phyloP scores from a whole-genome alignment of 768 basidiomycete species.

The Bullera alba region DNA sequence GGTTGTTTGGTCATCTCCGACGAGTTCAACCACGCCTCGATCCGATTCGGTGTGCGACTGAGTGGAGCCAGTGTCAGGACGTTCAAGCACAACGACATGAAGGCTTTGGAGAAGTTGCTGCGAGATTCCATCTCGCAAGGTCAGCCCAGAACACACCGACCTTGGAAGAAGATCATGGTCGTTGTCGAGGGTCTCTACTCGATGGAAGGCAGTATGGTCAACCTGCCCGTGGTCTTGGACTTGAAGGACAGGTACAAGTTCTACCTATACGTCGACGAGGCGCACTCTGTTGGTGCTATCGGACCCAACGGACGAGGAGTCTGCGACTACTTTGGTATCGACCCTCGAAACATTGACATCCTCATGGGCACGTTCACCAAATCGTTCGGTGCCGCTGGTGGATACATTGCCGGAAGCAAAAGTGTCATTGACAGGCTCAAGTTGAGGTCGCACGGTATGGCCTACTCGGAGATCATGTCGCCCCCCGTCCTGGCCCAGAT shows the following conservation, averaged over 20 bases:
- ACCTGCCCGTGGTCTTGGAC: conserved; percentile 72
- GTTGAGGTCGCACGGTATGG: conserved; percentile 67
- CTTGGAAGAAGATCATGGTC: conserved; percentile 96
- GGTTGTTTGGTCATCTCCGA: conserved; percentile 94
- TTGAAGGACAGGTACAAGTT: conserved; percentile 98
- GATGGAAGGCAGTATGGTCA: conserved; percentile 94
- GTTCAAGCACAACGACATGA: conserved; percentile 98
- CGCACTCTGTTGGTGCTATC: conserved; percentile 92
- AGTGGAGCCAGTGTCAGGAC: conserved; percentile 81
- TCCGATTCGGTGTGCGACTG: conserved; percentile 82
- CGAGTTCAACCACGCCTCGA: conserved; percentile 91
- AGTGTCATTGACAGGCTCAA: conserved; percentile 73
- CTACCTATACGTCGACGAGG: conserved; percentile 92
- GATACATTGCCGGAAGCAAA: conserved; percentile 84
- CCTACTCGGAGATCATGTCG: conserved; percentile 83
- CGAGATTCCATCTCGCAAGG: conserved; percentile 92
- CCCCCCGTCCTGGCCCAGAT: conserved; percentile 88
- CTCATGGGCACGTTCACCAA: conserved; percentile 97
- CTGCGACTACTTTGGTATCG: conserved; percentile 82
- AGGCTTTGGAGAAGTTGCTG: conserved; percentile 67
- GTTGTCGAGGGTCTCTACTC: conserved; percentile 94
- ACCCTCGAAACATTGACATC: conserved; percentile 75
- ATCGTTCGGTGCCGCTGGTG: conserved; percentile 59
- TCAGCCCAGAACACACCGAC: conserved; percentile 94
- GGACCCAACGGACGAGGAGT: conserved; percentile 93